These are phyloP conservation scores for Triticum urartu DNA, from an alignment of 176 grass and related monocot genomes.

Conservation along the genomic window DNA sequence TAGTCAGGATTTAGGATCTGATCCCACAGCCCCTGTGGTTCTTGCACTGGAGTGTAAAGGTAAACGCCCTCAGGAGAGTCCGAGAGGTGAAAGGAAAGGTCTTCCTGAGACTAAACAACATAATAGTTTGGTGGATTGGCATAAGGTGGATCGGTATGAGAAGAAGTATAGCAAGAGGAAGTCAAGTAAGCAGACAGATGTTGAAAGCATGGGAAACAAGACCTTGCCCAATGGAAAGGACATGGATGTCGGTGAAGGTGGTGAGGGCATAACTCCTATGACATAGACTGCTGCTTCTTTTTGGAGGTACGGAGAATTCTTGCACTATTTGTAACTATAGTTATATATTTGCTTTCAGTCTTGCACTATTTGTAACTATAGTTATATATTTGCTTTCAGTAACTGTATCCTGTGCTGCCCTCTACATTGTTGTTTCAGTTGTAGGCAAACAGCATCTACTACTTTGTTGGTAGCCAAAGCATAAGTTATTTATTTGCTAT, in stretches of 20 bases:
- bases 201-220: constrained; percentile 1
- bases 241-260: constrained; percentile 13
- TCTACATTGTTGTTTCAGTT: constrained; percentile 1
- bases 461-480: not conserved
- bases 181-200: constrained; percentile 17
- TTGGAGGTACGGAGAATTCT: constrained; percentile 20
- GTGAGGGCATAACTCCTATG: constrained; percentile 5
- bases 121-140: constrained; percentile 28
- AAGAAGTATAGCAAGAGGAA: constrained; percentile 56
- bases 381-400: not conserved
- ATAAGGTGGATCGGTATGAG: constrained; percentile 46
- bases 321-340: not conserved
- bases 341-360: not conserved
- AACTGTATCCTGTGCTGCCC: not conserved
- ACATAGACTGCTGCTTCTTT: constrained; percentile 26
- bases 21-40: constrained; percentile 28
- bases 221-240: constrained; percentile 5
- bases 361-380: not conserved
- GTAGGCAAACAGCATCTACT: not conserved
- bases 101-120: constrained; percentile 7
- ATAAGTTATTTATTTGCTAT: not conserved
- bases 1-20: not conserved
- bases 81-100: constrained; percentile 23
- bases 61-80: constrained; percentile 7
- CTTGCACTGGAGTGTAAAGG: constrained; percentile 32